phyloP scores from a whole-genome alignment of 208 protist species.

The Acanthamoeba sp. region DNA sequence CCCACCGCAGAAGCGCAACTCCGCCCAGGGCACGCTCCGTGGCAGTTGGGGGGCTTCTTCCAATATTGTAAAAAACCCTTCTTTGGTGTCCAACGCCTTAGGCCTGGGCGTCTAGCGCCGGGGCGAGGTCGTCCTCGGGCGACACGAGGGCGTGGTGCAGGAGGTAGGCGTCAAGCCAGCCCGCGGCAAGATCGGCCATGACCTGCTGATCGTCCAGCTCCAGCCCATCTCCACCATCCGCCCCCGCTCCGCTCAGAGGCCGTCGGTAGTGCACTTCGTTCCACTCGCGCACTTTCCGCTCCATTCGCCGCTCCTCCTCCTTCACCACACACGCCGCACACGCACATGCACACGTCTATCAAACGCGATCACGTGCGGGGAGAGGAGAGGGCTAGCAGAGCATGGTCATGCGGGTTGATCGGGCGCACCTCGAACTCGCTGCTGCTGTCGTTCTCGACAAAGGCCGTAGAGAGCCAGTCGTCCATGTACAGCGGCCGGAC shows the following conservation, averaged over 20 bases:
- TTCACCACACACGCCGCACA: background rate
- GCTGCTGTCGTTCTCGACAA: conserved; percentile 64
- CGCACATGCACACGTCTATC: no score
- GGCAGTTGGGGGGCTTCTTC: no score
- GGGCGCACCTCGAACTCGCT: conserved; percentile 60
- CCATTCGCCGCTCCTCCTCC: conserved; percentile 43
- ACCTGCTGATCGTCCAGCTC: background rate
- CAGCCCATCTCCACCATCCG: background rate
- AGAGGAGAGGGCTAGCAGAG: no score
- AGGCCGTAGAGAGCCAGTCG: conserved; percentile 63
- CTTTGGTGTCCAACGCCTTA: no score
- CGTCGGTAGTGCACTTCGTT: conserved; percentile 54
- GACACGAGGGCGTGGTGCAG: background rate
- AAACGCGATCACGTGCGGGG: background rate
- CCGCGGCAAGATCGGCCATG: background rate
- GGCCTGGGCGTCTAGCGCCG: no score
- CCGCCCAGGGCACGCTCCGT: no score
- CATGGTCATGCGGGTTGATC: no score
- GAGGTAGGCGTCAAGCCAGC: conserved; percentile 13
- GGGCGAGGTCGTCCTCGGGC: background rate
- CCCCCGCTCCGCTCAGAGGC: background rate
- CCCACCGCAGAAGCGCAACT: no score
- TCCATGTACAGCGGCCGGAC: conserved; percentile 68
- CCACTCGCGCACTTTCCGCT: conserved; percentile 28
- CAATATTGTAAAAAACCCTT: no score